Conservation (phyloP, 1,139 yeast species). For the Saccharomyces hybrid region DNA sequence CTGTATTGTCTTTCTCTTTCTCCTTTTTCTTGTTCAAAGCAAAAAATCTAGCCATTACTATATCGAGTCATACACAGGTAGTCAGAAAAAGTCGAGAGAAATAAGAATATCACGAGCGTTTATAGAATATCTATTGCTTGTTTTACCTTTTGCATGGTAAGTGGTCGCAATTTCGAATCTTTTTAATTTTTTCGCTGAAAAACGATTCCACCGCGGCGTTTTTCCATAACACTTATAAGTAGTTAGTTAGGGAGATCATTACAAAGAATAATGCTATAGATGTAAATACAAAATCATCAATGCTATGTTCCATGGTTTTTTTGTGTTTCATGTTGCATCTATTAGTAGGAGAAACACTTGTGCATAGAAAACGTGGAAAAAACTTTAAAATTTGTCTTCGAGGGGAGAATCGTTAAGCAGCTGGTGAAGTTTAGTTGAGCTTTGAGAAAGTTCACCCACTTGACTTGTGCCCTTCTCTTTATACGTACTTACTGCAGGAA, state of each 20-base stretch:
- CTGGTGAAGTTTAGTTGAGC: conserved; percentile 26
- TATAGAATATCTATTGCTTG: not conserved
- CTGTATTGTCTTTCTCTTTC: not conserved
- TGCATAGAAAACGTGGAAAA: not conserved
- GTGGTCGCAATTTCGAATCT: not conserved
- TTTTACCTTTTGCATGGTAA: not conserved
- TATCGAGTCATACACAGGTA: not conserved
- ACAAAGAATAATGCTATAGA: not conserved
- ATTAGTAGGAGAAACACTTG: not conserved
- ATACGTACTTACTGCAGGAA: conserved; percentile 95
- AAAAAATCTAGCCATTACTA: conserved; percentile 1
- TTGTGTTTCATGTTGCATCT: not conserved
- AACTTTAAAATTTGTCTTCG: not conserved
- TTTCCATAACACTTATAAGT: not conserved
- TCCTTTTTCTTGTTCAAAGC: conserved; percentile 3
- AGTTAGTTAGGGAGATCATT: conserved; percentile 1
- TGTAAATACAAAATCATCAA: not conserved
- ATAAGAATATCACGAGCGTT: not conserved
- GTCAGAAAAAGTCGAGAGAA: not conserved
- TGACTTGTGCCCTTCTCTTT: conserved; percentile 88
- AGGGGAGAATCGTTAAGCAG: conserved; percentile 32
- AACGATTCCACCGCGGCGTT: not conserved
- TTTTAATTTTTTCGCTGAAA: not conserved
- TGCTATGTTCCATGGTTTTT: not conserved
- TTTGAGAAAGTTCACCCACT: conserved; percentile 48